Conservation (phyloP, 352 stramenopile genomes). For the Pythium brassicae region DNA sequence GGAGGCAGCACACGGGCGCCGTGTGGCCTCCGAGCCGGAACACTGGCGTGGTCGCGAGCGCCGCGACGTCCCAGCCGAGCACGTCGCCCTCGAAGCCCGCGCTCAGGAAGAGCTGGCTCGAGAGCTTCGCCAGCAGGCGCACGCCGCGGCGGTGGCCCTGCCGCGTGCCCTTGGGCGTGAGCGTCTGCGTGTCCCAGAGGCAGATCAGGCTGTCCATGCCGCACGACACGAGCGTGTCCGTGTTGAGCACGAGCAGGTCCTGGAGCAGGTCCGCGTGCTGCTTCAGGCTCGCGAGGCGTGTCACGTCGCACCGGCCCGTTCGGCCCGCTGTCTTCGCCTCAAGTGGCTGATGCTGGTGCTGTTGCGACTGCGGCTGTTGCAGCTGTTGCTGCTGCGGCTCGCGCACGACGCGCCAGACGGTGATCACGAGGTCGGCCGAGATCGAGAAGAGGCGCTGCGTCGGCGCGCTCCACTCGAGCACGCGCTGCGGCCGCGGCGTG, state of each 20-base stretch:
- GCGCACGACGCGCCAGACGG: conserved; percentile 48
- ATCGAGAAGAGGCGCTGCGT: conserved; percentile 65
- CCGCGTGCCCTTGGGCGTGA: conserved; percentile 41
- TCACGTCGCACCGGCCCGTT: conserved; percentile 50
- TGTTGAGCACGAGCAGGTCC: conserved; percentile 68
- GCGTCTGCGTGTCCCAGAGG: conserved; percentile 57
- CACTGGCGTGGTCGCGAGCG: conserved; percentile 48
- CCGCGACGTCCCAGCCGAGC: conserved; percentile 69
- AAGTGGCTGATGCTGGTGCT: conserved; percentile 2
- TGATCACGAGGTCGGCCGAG: conserved; percentile 65
- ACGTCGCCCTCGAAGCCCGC: conserved; percentile 74
- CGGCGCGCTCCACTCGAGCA: conserved; percentile 61
- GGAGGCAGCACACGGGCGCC: conserved; percentile 61
- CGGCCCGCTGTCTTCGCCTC: conserved; percentile 21
- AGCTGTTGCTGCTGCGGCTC: conserved; percentile 16
- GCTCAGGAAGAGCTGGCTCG: conserved; percentile 65
- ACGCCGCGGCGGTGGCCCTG: conserved; percentile 62
- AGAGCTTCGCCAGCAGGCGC: conserved; percentile 55
- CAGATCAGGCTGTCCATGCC: conserved; percentile 77
- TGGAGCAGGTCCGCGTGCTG: conserved; percentile 71
- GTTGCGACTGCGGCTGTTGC: too few relatives aligned
- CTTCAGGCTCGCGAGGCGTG: conserved; percentile 47
- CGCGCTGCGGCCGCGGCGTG: conserved; percentile 59
- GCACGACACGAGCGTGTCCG: conserved; percentile 62
- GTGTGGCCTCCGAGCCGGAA: conserved; percentile 69